A percentile compares a stretch with the other conserved stretches of the same genome.
phyloP scores from a whole-genome alignment of 495 filamentous ascomycete genomes.

The Podospora pseudocomata region DNA sequence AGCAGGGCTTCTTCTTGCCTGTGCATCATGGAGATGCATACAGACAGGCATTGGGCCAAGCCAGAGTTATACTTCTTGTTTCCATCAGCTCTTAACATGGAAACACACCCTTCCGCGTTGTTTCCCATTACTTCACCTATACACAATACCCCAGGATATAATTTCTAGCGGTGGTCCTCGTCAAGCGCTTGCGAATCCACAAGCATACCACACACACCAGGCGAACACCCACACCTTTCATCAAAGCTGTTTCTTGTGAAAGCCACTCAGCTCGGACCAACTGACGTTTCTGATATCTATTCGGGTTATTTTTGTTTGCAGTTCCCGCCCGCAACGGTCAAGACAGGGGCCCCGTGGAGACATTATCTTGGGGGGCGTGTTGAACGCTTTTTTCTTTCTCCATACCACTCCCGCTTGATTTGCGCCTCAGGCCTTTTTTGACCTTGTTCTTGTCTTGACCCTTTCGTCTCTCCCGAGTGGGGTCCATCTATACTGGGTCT shows the following conservation, averaged over 20 bases:
- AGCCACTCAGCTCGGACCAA: conserved; percentile 11
- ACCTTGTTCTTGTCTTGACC: conserved; percentile 13
- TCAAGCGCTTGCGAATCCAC: conserved; percentile 31
- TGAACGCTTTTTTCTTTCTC: neutral
- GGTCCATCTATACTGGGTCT: conserved; percentile 16
- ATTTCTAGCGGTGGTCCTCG: conserved; percentile 27
- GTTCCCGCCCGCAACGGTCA: neutral
- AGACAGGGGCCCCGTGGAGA: neutral
- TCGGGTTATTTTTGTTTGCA: conserved; percentile 13
- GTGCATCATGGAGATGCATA: neutral
- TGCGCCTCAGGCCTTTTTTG: conserved; percentile 14
- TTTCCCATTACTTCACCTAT: conserved; percentile 16
- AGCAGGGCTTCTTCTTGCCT: conserved; percentile 8
- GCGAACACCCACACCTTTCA: conserved; percentile 6
- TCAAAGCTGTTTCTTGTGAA: neutral
- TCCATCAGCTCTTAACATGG: conserved; percentile 10
- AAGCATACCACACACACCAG: conserved; percentile 17
- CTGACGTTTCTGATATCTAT: conserved; percentile 18
- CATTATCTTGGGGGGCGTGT: neutral
- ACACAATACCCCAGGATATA: conserved; percentile 23
- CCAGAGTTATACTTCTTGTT: conserved; percentile 23
- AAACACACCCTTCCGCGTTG: conserved; percentile 4
- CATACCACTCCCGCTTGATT: conserved; percentile 3
- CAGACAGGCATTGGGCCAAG: conserved; percentile 9
- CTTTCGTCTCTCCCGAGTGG: conserved; percentile 13